Conservation (phyloP, 78 protist species). For the Abeoforma whisleri region DNA sequence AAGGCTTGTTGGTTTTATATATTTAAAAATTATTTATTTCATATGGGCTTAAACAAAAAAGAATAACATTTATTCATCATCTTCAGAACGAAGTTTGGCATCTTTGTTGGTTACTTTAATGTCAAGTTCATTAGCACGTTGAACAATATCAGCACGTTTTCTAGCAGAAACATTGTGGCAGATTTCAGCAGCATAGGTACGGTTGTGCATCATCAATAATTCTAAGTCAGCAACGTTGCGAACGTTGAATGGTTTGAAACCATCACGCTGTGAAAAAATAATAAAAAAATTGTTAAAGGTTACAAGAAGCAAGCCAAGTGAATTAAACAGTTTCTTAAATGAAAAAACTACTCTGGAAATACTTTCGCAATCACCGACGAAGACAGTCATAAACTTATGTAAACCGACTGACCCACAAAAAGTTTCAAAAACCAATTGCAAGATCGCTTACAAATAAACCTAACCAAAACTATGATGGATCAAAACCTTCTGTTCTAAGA, state of each 20-base stretch:
- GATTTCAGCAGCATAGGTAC: conserved; percentile 88
- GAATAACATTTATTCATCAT: conserved; percentile 51
- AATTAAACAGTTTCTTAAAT: too few relatives aligned
- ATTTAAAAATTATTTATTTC: too few relatives aligned
- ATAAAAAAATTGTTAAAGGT: conserved; percentile 40
- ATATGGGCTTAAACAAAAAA: conserved; percentile 4
- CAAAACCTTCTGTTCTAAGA: too few relatives aligned
- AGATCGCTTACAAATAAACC: too few relatives aligned
- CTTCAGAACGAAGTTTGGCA: conserved; percentile 81
- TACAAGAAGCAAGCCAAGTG: too few relatives aligned
- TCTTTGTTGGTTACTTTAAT: conserved; percentile 84
- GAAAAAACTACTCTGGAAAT: too few relatives aligned
- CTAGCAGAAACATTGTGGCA: conserved; percentile 77
- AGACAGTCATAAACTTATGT: too few relatives aligned
- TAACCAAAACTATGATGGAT: too few relatives aligned
- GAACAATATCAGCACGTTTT: conserved; percentile 77
- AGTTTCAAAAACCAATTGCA: too few relatives aligned
- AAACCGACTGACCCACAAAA: too few relatives aligned
- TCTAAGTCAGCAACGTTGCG: conserved; percentile 82
- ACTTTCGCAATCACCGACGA: too few relatives aligned
- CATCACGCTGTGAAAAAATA: conserved; percentile 63
- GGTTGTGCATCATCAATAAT: conserved; percentile 93
- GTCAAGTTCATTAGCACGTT: conserved; percentile 87
- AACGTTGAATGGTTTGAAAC: conserved; percentile 81
- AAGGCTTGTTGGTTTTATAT: too few relatives aligned